Evolutionary conservation across 2,329 filamentous ascomycete genomes (phyloP).

Genomic region (Fusarium sp.): DNA sequence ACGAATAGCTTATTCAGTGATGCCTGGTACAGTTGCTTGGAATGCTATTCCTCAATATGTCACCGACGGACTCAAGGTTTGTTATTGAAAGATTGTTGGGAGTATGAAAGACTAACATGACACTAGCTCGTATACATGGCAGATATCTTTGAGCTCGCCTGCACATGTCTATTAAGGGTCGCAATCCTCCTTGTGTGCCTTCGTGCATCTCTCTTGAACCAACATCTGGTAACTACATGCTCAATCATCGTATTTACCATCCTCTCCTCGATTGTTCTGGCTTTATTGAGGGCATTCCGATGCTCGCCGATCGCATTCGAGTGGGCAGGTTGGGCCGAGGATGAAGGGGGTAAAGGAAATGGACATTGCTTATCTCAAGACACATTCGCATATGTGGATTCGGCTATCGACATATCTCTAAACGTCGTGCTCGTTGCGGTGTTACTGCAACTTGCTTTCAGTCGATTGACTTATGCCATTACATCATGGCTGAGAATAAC

Average conservation of each 20-base stretch:
- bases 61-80: constrained; percentile 36
- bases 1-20: constrained; percentile 25
- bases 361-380: constrained; percentile 44
- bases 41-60: constrained; percentile 13
- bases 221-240: constrained; percentile 55
- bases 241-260: constrained; percentile 54
- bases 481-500: constrained; percentile 62
- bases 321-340: constrained; percentile 46
- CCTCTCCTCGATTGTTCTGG: constrained; percentile 55
- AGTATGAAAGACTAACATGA: background rate
- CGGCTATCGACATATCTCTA: constrained; percentile 63
- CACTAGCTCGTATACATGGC: constrained; percentile 50
- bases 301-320: constrained; percentile 58
- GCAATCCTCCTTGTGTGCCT: constrained; percentile 59
- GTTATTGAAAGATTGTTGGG: background rate
- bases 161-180: constrained; percentile 58
- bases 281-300: constrained; percentile 59
- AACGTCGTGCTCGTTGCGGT: constrained; percentile 62
- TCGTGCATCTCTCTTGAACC: constrained; percentile 54
- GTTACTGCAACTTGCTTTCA: constrained; percentile 59
- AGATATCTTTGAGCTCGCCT: constrained; percentile 56
- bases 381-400: constrained; percentile 59
- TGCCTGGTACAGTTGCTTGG: constrained; percentile 11
- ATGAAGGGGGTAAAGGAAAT: constrained; percentile 13
- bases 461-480: constrained; percentile 56